Conservation (phyloP, 2,329 filamentous ascomycete species). For the Paradendryphiella salina region DNA sequence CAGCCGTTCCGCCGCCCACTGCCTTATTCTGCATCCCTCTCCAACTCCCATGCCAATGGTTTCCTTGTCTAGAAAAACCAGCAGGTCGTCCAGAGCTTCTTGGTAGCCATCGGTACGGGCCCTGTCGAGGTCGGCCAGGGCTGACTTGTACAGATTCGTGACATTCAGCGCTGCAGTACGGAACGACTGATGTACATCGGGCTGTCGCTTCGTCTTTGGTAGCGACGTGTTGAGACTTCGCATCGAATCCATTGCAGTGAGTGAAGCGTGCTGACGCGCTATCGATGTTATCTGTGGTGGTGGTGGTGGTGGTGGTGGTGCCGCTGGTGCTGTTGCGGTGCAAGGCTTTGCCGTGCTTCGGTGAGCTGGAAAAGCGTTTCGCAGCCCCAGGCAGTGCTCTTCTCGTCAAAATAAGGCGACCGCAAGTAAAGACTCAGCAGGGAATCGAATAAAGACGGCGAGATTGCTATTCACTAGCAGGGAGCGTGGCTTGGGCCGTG, state of each 20-base stretch:
- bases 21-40: conserved; percentile 69
- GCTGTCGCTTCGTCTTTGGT: conserved; percentile 44
- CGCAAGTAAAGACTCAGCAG: background rate
- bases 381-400: background rate
- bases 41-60: conserved; percentile 77
- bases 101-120: conserved; percentile 84
- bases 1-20: conserved; percentile 70
- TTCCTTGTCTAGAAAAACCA: conserved; percentile 82
- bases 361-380: conserved; percentile 4
- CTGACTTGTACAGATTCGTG: conserved; percentile 94
- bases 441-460: background rate
- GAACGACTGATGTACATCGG: conserved; percentile 78
- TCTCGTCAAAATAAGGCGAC: background rate
- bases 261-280: background rate
- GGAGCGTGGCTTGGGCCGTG: conserved; percentile 11
- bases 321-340: too few relatives aligned
- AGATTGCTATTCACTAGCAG: conserved; percentile 3
- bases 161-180: conserved; percentile 90
- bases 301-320: too few relatives aligned
- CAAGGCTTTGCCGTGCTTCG: conserved; percentile 7
- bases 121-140: conserved; percentile 74
- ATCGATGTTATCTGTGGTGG: background rate
- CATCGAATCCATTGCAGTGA: conserved; percentile 46
- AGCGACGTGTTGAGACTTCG: conserved; percentile 49
- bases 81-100: conserved; percentile 86